Evolutionary conservation across 192 early-diverging fungal genomes (phyloP).

Genomic region (Entomortierella chlamydospora): DNA sequence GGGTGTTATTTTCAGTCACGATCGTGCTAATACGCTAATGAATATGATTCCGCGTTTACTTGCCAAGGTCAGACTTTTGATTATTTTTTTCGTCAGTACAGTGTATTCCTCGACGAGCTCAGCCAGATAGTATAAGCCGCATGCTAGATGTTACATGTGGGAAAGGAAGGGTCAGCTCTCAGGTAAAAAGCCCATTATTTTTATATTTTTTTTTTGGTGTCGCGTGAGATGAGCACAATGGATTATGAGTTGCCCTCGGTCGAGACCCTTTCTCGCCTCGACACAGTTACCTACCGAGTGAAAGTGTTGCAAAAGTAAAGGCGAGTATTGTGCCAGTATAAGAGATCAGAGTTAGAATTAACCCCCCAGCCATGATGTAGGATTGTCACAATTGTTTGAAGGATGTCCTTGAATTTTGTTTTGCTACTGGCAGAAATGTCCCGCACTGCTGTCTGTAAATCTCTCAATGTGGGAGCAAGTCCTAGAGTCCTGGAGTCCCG

Average conservation of each 20-base stretch:
- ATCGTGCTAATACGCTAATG: neutral
- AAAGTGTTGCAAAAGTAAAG: constrained; percentile 67
- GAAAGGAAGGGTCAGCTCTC: too few relatives aligned
- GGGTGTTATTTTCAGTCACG: neutral
- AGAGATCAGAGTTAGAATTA: constrained; percentile 61
- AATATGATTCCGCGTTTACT: neutral
- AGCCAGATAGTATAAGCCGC: constrained; percentile 85
- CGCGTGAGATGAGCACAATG: too few relatives aligned
- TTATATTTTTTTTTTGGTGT: too few relatives aligned
- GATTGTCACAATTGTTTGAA: too few relatives aligned
- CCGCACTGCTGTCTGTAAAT: neutral
- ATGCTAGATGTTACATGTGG: too few relatives aligned
- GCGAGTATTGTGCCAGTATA: constrained; percentile 62
- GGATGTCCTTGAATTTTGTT: too few relatives aligned
- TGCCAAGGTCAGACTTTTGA: constrained; percentile 72
- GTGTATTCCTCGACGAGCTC: constrained; percentile 82
- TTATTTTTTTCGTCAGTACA: constrained; percentile 79
- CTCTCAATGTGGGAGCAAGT: neutral
- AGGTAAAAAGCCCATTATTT: too few relatives aligned
- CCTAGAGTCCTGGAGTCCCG: too few relatives aligned
- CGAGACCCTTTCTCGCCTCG: too few relatives aligned
- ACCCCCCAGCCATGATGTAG: constrained; percentile 17
- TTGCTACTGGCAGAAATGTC: neutral
- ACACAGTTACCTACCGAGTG: constrained; percentile 65
- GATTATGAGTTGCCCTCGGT: too few relatives aligned